phyloP scores from a whole-genome alignment of 495 filamentous ascomycete species.

The Trichoderma asperelloides region DNA sequence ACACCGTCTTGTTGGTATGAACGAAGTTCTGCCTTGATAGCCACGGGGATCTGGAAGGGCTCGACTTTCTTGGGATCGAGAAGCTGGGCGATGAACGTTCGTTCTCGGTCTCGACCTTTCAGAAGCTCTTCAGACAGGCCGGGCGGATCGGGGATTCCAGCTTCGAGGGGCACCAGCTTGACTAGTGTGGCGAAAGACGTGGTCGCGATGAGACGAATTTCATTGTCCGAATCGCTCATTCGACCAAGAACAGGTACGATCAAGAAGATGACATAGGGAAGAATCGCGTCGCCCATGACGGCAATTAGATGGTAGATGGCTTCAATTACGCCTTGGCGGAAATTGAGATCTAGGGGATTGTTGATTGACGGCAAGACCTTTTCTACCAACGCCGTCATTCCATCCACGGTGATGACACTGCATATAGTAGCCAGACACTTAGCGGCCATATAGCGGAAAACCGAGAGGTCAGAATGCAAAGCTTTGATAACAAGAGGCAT shows the following conservation, averaged over 20 bases:
- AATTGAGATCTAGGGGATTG: constrained; percentile 74
- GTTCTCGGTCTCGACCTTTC: constrained; percentile 80
- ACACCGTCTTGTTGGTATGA: constrained; percentile 98
- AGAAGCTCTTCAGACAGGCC: constrained; percentile 83
- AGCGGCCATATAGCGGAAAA: constrained; percentile 91
- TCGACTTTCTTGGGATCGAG: constrained; percentile 94
- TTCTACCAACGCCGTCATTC: constrained; percentile 93
- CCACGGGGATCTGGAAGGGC: constrained; percentile 83
- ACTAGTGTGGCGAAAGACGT: constrained; percentile 96
- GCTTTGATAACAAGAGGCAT: constrained; percentile 83
- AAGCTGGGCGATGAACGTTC: constrained; percentile 94
- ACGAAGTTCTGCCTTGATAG: constrained; percentile 90
- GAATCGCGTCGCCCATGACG: constrained; percentile 93
- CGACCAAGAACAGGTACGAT: constrained; percentile 95
- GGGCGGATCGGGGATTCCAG: constrained; percentile 92
- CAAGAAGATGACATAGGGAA: constrained; percentile 97
- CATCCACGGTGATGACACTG: constrained; percentile 87
- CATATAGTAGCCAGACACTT: constrained; percentile 97
- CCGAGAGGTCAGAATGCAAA: constrained; percentile 74
- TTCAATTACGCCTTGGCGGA: constrained; percentile 89
- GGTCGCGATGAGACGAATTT: constrained; percentile 86
- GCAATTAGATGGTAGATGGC: constrained; percentile 91
- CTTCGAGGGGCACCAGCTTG: constrained; percentile 97
- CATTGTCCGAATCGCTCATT: constrained; percentile 98
- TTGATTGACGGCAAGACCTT: constrained; percentile 83